Conservation (phyloP, 208 protist genomes). For the Naegleria gruberi region DNA sequence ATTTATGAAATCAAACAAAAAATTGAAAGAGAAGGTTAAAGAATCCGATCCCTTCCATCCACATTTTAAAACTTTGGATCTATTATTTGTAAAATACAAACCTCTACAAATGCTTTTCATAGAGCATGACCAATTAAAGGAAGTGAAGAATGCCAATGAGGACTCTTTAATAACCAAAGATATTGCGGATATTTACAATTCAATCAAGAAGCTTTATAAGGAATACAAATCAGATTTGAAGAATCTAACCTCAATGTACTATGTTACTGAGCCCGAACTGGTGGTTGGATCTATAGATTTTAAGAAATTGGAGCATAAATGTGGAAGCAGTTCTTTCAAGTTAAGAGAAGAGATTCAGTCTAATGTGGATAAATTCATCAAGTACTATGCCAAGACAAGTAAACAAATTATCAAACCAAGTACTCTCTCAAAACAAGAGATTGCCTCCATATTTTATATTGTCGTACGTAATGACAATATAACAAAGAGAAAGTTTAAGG, state of each 20-base stretch:
- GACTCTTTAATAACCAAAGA: not conserved
- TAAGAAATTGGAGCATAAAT: not conserved
- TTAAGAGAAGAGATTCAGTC: not conserved
- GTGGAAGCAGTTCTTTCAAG: not conserved
- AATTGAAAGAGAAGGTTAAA: not conserved
- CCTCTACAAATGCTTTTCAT: not conserved
- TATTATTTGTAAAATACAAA: not conserved
- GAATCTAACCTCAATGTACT: not conserved
- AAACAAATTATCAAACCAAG: not conserved
- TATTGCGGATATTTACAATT: not conserved
- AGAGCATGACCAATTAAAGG: not conserved
- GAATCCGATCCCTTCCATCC: not conserved
- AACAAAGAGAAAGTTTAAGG: not conserved
- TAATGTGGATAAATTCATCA: not conserved
- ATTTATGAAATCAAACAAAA: not conserved
- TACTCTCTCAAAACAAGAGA: not conserved
- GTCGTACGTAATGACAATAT: not conserved
- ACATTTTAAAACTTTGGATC: not conserved
- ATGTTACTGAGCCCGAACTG: not conserved
- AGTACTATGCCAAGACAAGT: not conserved
- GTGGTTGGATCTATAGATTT: not conserved
- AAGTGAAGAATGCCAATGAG: too few species aligned
- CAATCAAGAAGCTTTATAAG: not conserved
- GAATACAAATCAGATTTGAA: not conserved
- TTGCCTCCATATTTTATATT: not conserved